phyloP scores from a whole-genome alignment of 345 rosid species.

The Brassica juncea region DNA sequence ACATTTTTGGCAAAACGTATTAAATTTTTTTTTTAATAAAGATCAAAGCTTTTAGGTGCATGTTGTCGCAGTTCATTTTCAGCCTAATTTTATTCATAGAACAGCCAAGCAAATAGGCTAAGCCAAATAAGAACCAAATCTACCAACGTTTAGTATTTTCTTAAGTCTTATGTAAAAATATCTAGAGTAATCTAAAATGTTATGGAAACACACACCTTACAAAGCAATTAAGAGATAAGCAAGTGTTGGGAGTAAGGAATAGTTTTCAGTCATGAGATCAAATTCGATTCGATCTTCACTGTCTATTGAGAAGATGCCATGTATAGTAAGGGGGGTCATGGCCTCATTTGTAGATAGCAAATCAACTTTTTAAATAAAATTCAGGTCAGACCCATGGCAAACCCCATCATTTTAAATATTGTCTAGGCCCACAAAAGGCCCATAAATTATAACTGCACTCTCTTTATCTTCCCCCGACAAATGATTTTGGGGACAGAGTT shows the following conservation, averaged over 20 bases:
- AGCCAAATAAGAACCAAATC: neutral
- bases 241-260: neutral
- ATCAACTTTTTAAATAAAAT: too few species aligned
- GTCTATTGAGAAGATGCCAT: too few species aligned
- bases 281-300: too few species aligned
- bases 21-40: neutral
- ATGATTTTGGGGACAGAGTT: neutral
- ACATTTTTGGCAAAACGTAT: neutral
- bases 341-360: too few species aligned
- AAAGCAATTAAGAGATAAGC: too few species aligned
- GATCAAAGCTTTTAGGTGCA: neutral
- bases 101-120: neutral
- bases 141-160: neutral
- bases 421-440: neutral
- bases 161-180: neutral
- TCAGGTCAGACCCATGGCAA: neutral
- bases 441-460: too few species aligned
- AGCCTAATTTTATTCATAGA: neutral
- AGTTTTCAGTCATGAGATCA: neutral
- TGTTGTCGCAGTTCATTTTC: neutral
- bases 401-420: neutral
- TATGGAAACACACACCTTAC: too few species aligned
- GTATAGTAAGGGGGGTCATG: too few species aligned
- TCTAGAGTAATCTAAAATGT: neutral
- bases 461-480: neutral